These are phyloP conservation scores for Plasmodium malariae DNA, from an alignment of 169 alveolate genomes.

Conservation along the genomic window DNA sequence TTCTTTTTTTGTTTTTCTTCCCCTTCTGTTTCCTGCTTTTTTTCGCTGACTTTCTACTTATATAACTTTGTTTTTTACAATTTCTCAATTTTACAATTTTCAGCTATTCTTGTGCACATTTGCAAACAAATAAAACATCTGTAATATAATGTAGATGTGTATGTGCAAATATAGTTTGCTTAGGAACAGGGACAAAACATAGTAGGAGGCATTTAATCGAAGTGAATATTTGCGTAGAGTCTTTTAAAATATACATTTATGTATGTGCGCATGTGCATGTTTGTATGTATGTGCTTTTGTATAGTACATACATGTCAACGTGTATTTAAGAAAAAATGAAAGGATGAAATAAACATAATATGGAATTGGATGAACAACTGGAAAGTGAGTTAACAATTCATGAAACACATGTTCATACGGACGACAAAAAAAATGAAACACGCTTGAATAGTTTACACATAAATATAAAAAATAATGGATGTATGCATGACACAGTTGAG, in stretches of 20 bases:
- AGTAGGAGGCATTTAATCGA: neutral
- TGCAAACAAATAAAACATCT: too few species aligned
- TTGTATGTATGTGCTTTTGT: neutral
- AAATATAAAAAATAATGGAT: conserved; percentile 10
- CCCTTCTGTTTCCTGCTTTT: neutral
- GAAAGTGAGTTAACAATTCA: neutral
- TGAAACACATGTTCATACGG: neutral
- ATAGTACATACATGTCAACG: neutral
- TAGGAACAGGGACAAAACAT: neutral
- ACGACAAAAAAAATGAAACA: neutral
- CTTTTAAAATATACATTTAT: too few species aligned
- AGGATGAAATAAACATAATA: conserved; percentile 36
- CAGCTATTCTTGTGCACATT: neutral
- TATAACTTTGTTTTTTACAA: neutral
- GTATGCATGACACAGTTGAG: conserved; percentile 6
- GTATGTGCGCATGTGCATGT: neutral
- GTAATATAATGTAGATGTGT: neutral
- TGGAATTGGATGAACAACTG: conserved; percentile 15
- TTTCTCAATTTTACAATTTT: too few species aligned
- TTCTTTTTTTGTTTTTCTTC: neutral
- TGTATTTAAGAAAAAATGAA: conserved; percentile 2
- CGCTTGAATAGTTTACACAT: neutral
- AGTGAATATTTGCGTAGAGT: too few species aligned
- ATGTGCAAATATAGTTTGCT: neutral
- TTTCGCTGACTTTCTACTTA: neutral